Conservation (phyloP, 1,284 basidiomycete genomes). For the Grifola frondosa region DNA sequence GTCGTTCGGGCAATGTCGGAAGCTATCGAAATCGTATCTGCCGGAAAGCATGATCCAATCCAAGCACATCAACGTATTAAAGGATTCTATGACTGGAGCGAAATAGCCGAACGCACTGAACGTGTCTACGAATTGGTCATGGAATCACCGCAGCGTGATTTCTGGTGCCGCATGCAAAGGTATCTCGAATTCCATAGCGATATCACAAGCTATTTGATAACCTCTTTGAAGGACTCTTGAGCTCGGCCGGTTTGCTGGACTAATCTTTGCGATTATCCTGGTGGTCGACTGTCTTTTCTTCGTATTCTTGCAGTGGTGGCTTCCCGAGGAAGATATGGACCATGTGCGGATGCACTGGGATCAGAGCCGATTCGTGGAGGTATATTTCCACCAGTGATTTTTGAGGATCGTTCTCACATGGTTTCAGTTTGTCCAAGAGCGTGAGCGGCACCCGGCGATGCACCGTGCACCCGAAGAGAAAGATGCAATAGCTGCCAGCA, state of each 20-base stretch:
- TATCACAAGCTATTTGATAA: neutral
- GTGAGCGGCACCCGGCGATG: too few species aligned
- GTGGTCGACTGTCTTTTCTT: conserved; percentile 82
- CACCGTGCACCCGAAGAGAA: too few species aligned
- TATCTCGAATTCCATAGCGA: conserved; percentile 31
- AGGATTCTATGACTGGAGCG: conserved; percentile 86
- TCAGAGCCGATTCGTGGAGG: conserved; percentile 34
- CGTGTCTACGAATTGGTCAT: conserved; percentile 77
- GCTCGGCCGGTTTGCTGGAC: conserved; percentile 72
- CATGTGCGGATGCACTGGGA: conserved; percentile 56
- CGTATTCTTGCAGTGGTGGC: conserved; percentile 72
- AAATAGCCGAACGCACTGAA: conserved; percentile 83
- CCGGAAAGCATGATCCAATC: conserved; percentile 74
- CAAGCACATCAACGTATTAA: conserved; percentile 78
- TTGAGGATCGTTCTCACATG: neutral
- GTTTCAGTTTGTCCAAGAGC: conserved; percentile 11
- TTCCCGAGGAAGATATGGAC: conserved; percentile 69
- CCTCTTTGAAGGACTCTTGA: conserved; percentile 55
- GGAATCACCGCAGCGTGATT: conserved; percentile 53
- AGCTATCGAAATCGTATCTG: conserved; percentile 72
- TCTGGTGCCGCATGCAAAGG: conserved; percentile 75
- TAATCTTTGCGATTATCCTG: conserved; percentile 78
- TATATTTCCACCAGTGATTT: conserved; percentile 11
- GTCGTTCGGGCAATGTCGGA: conserved; percentile 81
- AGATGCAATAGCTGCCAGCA: too few species aligned